A percentile compares a stretch with the other conserved stretches of the same genome.
Conservation (phyloP, 306 rosid genomes). For the Canavalia gladiata region DNA sequence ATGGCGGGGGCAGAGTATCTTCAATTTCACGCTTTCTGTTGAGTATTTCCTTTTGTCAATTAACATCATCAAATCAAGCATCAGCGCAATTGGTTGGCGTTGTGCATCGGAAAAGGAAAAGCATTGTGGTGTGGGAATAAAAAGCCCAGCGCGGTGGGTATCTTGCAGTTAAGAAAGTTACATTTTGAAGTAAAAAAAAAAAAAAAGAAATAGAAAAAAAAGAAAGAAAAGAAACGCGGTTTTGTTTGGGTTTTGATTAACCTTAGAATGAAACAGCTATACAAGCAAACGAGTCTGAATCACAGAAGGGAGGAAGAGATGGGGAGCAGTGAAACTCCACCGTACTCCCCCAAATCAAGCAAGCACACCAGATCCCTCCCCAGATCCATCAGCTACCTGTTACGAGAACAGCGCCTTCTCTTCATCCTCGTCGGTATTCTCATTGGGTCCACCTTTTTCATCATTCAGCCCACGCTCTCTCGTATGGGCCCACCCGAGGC, state of each 20-base stretch:
- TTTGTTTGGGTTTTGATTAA: not conserved
- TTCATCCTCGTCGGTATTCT: slow-evolving; percentile 85
- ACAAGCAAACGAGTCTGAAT: slow-evolving; percentile 73
- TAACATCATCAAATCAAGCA: not conserved
- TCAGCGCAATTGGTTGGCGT: too few relatives aligned
- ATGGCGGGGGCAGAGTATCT: slow-evolving; percentile 14
- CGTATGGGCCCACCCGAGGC: slow-evolving; percentile 70
- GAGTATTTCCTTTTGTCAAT: not conserved
- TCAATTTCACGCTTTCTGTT: slow-evolving; percentile 44
- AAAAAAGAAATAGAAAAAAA: too few relatives aligned
- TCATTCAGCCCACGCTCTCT: slow-evolving; percentile 83
- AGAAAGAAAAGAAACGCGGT: not conserved
- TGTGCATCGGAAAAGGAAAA: too few relatives aligned
- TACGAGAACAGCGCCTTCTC: slow-evolving; percentile 87
- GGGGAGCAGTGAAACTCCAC: slow-evolving; percentile 43
- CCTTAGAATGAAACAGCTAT: slow-evolving; percentile 68
- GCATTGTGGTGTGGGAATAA: too few relatives aligned
- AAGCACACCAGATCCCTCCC: slow-evolving; percentile 88
- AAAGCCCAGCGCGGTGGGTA: too few relatives aligned
- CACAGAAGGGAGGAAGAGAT: slow-evolving; percentile 85
- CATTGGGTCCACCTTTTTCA: slow-evolving; percentile 91
- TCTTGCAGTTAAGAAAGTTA: too few relatives aligned
- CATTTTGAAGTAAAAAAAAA: too few relatives aligned
- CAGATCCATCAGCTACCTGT: slow-evolving; percentile 82
- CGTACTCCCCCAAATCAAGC: slow-evolving; percentile 82